These are phyloP conservation scores for Hibiscus mutabilis DNA, from an alignment of 345 rosid species.

Conservation along the genomic window DNA sequence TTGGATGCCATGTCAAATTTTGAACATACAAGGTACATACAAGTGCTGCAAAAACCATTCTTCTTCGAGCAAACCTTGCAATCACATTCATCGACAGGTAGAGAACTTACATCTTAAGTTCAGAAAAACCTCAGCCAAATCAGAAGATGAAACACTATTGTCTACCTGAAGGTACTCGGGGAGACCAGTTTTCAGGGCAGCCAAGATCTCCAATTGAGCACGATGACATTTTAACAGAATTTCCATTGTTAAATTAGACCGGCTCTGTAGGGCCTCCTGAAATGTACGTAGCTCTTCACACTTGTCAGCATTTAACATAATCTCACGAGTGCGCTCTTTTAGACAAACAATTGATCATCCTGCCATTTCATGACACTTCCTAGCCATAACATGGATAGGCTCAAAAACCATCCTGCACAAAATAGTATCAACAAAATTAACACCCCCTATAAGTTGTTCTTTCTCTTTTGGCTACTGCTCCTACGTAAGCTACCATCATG, in stretches of 20 bases:
- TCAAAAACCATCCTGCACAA: no score
- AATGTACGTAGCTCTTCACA: background rate
- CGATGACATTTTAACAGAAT: background rate
- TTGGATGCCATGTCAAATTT: background rate
- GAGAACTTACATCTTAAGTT: background rate
- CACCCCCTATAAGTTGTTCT: no score
- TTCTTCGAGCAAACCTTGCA: background rate
- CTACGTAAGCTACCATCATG: no score
- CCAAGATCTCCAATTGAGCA: background rate
- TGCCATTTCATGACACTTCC: no score
- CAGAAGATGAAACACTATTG: background rate
- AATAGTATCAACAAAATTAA: no score
- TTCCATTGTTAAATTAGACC: background rate
- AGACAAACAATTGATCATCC: no score
- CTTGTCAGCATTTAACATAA: no score
- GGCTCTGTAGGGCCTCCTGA: background rate
- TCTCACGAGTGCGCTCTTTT: no score
- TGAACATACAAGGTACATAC: background rate
- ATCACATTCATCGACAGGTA: background rate
- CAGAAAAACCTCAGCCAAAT: background rate
- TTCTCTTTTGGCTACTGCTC: no score
- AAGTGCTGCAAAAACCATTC: background rate
- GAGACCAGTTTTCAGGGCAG: background rate
- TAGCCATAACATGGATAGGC: no score
- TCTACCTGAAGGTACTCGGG: background rate